Evolutionary conservation across 805 yeast genomes (phyloP), one percentile per base, ranked within the genome.

Genomic region (Candida krabiensis): DNA sequence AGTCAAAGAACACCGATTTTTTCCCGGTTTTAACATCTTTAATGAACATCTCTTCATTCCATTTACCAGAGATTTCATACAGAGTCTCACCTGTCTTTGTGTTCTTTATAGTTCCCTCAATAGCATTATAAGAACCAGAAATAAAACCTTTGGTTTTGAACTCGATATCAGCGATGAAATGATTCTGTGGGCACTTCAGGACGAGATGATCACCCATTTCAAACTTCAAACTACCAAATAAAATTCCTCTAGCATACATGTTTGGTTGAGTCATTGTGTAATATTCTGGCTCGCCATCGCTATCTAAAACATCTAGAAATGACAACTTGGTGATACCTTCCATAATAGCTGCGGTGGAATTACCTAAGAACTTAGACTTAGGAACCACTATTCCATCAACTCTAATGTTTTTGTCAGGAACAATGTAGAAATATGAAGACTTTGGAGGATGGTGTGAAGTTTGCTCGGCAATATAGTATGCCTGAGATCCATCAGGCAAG

Each of bases 371-470:
- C 53, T 79, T 77, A 1, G 97, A 89, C 55, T 77, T 82, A 16
- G 99, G 99, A 30, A 88, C 71, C 14, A 89, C 79, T 11, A 84
- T 74, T 21, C 99, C 99, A 56, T 93, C 99, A 16, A 83, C 88
- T 46, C 93, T 77, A 41, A 93, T 86, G 49, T 78, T 77, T 41
- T 77, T 75, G 40, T 79, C 84, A 0, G 99, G 99, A 25, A 86
- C 75, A 63, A 83, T 70, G 60, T 87, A 93, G 58, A 89, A 93
- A 63, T 91, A 93, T 0, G 96, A 83, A 0, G 96, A 87, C 59
- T 93, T 85, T 11, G 99, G 99, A n/a, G 99, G 98, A 60, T 93
- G 99, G 56, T 93, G 99, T 22, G 96, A 86, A 0, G 97, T 90
- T 62, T 93, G 99, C 61, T 93, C 99, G 1, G 97, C 73, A 15